phyloP scores from a whole-genome alignment of 495 filamentous ascomycete genomes.

The Aspergillus biplanus region DNA sequence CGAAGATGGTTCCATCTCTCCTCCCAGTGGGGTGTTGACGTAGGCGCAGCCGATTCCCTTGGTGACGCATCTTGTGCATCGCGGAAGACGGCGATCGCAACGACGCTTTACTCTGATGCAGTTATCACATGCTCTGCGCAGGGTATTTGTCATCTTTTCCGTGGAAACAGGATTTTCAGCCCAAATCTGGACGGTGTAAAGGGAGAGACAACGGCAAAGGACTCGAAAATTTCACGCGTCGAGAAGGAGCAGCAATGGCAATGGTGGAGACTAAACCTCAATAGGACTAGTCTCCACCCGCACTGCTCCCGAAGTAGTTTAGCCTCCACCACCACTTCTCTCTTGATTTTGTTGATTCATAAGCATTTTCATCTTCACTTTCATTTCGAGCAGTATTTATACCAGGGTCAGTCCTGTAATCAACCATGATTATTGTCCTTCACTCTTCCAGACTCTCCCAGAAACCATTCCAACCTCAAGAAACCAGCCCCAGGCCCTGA shows the following conservation, averaged over 20 bases:
- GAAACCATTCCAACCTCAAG: no score
- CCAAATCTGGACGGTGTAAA: background rate
- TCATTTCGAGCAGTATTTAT: background rate
- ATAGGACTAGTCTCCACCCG: background rate
- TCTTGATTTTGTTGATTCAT: background rate
- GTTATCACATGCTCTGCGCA: constrained; percentile 44
- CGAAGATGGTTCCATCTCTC: no score
- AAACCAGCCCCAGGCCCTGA: no score
- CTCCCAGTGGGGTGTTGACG: constrained; percentile 29
- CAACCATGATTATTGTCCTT: background rate
- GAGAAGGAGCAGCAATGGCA: background rate
- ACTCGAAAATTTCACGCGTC: background rate
- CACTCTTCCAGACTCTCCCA: background rate
- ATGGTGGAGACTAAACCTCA: background rate
- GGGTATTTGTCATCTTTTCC: constrained; percentile 1
- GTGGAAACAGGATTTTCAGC: background rate
- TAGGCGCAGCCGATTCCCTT: constrained; percentile 43
- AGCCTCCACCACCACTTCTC: background rate
- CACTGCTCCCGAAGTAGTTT: background rate
- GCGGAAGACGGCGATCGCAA: constrained; percentile 46
- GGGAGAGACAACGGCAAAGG: background rate
- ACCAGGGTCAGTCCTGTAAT: background rate
- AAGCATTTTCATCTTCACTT: background rate
- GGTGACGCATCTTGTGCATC: constrained; percentile 42
- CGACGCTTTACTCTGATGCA: constrained; percentile 49